Evolutionary conservation across 2,329 filamentous ascomycete species (phyloP), one percentile per base, ranked within the genome.

Genomic region (Botrytis hyacinthi): DNA sequence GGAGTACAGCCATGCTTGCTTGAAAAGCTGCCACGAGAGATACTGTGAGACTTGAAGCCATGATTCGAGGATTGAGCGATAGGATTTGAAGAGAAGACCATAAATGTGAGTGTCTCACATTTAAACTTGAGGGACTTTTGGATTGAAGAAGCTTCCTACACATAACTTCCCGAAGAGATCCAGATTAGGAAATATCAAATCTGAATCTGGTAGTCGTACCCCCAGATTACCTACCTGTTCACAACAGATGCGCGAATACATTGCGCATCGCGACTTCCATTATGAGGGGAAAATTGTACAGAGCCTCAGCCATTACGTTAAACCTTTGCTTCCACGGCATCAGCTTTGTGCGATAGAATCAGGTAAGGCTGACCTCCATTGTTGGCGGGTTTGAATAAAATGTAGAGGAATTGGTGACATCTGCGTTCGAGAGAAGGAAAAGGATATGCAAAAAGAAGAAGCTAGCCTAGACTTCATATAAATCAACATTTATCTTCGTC

Each of bases 1-100:
- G 81, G 6, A 86, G 80, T 3, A 86, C 85, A 0, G 85, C 85
- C 42, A 86, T 77, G 67, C 82, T 83, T 40, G 85, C 85, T 78
- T 86, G 84, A 42, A 86, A 80, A 40, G 84, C 85, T 1, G 82
- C 84, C 1, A 85, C 73, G 73, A 86, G 84, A 35, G 84, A 85
- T 73, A 80, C 77, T 44, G 81, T 60, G 20, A 83, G 76, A 16
- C 81, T 80, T 29, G 72, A 73, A 5, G 72, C 72, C 72, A 73
- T 73, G 29, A 16, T 65, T 46, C 0, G 18, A 22, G 46, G 46
- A 59, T 22, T 42, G 66, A 18, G n/a, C 5, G 22, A 29, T 29
- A 20, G 29, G 29, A n/a, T 16, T 54, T 8, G 42, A 40, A 16
- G n/a, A 35, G 22, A 66, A 46, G 26, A 61, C 3, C 26, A 68